Evolutionary conservation across 192 early-diverging fungal species (phyloP), one percentile per base, ranked within the genome.

Genomic region (Radiomyces spectabilis): DNA sequence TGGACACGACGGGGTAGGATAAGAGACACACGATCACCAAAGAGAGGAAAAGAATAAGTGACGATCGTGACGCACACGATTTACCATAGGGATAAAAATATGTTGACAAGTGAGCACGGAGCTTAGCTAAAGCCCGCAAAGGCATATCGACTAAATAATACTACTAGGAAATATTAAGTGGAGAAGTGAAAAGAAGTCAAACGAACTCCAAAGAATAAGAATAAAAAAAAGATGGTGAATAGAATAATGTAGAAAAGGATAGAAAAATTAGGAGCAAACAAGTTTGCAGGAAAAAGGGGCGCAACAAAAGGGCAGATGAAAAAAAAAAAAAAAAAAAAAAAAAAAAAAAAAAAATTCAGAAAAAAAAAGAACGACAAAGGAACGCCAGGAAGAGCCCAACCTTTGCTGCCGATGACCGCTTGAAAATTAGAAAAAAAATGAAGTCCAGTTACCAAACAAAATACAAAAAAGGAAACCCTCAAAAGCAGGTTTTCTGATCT

Each of bases 61-160:
- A 34, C 2, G 25, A 44, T 44, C 49, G 21, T n/a, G 62, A 65
- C 0, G 55, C 54, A 42, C 32, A 47, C 0, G 9, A 1, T 15
- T 57, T 56, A 16, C 62, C 62, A 32, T 65, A 65, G 26, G 37
- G n/a, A 47, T 65, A 65, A 49, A 56, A 65, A 27, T 46, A 39
- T 27, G 13, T 19, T 35, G 62, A 56, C 22, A 49, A 3, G 15
- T 34, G 18, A 21, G 44, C 37, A 3, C 18, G 26, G 27, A 57
- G 4, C n/a, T 31, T 62, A n/a, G 25, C 43, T 15, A 44, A 32
- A 9, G 32, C 59, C 34, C 27, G 33, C 18, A 52, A 45, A 10
- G 59, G 51, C 48, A 54, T 61, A 30, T 18, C 1, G 3, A 31
- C 16, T 31, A 2, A 26, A 32, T 1, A 33, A 48, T 0, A 30